Conservation (phyloP, 179 eudicot species). For the Heliamphora pulchella region DNA sequence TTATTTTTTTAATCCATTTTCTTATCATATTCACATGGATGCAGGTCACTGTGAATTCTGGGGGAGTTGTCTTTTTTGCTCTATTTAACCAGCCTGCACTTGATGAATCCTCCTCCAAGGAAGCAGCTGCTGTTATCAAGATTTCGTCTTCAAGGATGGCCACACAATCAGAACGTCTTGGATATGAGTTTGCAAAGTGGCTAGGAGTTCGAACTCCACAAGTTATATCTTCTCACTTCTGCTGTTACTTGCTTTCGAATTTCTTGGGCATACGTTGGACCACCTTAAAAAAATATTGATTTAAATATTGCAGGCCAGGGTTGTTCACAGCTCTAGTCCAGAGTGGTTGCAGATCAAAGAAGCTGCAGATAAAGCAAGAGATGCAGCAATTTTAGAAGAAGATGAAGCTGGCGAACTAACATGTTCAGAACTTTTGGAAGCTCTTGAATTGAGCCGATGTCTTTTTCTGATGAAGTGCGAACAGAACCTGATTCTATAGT, state of each 20-base stretch:
- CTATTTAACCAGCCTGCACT: conserved; percentile 56
- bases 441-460: conserved; percentile 98
- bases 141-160: conserved; percentile 96
- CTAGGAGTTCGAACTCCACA: conserved; percentile 90
- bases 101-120: conserved; percentile 47
- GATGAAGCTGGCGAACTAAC: conserved; percentile 91
- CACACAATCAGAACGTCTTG: conserved; percentile 97
- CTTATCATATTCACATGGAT: conserved; percentile 14
- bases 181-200: conserved; percentile 97
- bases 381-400: conserved; percentile 51
- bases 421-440: conserved; percentile 96
- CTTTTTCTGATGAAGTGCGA: conserved; percentile 73
- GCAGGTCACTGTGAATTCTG: conserved; percentile 97
- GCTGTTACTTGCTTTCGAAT: conserved; percentile 7
- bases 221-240: conserved; percentile 39
- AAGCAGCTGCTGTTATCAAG: conserved; percentile 95
- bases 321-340: conserved; percentile 66
- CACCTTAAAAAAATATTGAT: neutral
- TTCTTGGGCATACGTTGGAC: conserved; percentile 9
- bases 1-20: neutral
- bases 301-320: conserved; percentile 63
- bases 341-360: conserved; percentile 92
- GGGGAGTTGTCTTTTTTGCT: conserved; percentile 98
- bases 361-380: conserved; percentile 91
- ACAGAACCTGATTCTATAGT: conserved; percentile 12